phyloP scores from a whole-genome alignment of 345 rosid genomes.

The Conringia planisiliqua region DNA sequence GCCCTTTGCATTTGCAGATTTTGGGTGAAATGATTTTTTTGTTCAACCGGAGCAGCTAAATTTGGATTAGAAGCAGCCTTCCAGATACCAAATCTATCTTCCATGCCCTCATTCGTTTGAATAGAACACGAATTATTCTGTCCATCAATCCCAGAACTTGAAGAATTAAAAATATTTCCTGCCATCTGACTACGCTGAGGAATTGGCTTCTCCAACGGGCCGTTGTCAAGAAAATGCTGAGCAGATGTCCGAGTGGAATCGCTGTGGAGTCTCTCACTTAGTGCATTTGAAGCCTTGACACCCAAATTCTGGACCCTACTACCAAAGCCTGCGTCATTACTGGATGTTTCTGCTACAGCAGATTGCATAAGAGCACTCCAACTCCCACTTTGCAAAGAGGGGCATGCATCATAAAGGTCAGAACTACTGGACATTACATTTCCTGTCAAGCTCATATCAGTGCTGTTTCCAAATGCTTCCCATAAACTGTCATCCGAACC shows the following conservation, averaged over 20 bases:
- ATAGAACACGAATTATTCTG: constrained; percentile 35
- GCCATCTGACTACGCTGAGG: constrained; percentile 40
- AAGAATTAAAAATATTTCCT: constrained; percentile 41
- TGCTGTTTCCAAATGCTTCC: constrained; percentile 69
- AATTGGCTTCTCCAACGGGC: constrained; percentile 43
- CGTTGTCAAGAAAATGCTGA: constrained; percentile 38
- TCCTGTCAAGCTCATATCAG: constrained; percentile 46
- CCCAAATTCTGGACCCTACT: constrained; percentile 11
- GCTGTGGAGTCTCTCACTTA: constrained; percentile 38
- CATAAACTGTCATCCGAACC: constrained; percentile 83
- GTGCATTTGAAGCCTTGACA: constrained; percentile 25
- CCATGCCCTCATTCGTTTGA: constrained; percentile 41
- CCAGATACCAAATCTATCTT: constrained; percentile 42
- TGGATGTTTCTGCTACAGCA: constrained; percentile 89
- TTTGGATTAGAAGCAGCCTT: constrained; percentile 46
- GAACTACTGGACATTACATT: constrained; percentile 41
- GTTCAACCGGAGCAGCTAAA: constrained; percentile 33
- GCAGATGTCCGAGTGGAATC: constrained; percentile 40
- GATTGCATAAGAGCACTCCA: constrained; percentile 99
- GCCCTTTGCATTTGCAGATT: constrained; percentile 38
- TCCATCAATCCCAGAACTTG: constrained; percentile 38
- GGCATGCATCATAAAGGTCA: constrained; percentile 47
- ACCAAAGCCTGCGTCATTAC: constrained; percentile 40
- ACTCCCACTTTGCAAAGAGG: constrained; percentile 88
- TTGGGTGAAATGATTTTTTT: constrained; percentile 36